Percentiles rank a stretch among this genome's conserved stretches.
Evolutionary conservation across 768 basidiomycete species (phyloP).

Genomic region (Mycena chlorophos): DNA sequence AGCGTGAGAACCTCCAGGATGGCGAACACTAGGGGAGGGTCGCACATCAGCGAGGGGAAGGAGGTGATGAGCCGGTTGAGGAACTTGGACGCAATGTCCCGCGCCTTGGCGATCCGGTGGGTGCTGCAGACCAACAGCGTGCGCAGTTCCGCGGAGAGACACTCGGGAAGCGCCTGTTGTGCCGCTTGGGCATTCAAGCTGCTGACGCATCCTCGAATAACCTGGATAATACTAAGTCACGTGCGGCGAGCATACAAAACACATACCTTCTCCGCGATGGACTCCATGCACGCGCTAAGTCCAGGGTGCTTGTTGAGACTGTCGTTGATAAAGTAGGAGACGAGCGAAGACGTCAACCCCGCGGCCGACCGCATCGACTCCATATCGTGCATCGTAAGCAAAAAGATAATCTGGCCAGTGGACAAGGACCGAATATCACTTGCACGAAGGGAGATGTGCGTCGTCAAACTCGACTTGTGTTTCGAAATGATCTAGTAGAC

Average conservation of each 20-base stretch:
- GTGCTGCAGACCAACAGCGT: constrained; percentile 76
- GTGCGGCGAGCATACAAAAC: constrained; percentile 1
- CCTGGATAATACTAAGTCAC: constrained; percentile 42
- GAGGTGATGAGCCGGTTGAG: constrained; percentile 83
- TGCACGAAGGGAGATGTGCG: constrained; percentile 62
- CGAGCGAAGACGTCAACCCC: constrained; percentile 78
- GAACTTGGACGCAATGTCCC: constrained; percentile 81
- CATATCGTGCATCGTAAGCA: constrained; percentile 83
- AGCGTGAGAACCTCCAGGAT: constrained; percentile 91
- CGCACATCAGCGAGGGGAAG: constrained; percentile 94
- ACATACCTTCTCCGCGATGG: constrained; percentile 78
- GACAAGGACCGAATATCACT: constrained; percentile 74
- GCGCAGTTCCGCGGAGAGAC: constrained; percentile 72
- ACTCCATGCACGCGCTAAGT: constrained; percentile 78
- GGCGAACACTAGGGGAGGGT: constrained; percentile 80
- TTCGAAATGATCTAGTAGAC: constrained; percentile 60
- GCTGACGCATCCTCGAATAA: constrained; percentile 72
- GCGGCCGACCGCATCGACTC: constrained; percentile 82
- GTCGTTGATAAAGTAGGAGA: constrained; percentile 85
- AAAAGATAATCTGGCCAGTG: constrained; percentile 81
- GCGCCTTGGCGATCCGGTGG: constrained; percentile 77
- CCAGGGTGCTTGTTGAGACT: constrained; percentile 72
- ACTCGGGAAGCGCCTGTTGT: constrained; percentile 72
- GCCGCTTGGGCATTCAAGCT: constrained; percentile 75
- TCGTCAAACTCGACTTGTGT: constrained; percentile 64